These are phyloP conservation scores for Ceratocystis albifundus DNA, from an alignment of 2,329 filamentous ascomycete genomes.

Conservation along the genomic window DNA sequence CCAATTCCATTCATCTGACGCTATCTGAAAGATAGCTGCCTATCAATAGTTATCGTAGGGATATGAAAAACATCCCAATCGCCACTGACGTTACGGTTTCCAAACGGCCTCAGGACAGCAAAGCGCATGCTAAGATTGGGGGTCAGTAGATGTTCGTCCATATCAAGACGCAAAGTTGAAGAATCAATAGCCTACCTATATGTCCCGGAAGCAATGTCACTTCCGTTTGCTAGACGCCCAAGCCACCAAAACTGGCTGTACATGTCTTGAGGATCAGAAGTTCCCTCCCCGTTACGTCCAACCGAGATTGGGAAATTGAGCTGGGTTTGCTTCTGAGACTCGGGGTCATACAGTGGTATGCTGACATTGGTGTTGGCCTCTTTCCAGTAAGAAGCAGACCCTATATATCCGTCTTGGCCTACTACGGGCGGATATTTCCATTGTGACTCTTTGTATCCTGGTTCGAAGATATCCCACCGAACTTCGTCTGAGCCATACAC, in stretches of 20 bases:
- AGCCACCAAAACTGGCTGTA: constrained; percentile 27
- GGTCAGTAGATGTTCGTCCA: neutral
- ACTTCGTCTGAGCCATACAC: constrained; percentile 31
- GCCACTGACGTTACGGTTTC: constrained; percentile 23
- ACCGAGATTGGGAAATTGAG: constrained; percentile 25
- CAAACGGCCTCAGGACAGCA: constrained; percentile 27
- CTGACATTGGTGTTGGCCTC: constrained; percentile 22
- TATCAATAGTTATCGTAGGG: constrained; percentile 11
- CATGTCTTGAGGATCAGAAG: constrained; percentile 1
- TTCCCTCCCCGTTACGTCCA: constrained; percentile 23
- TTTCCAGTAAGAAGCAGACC: constrained; percentile 29
- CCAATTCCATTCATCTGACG: too few relatives aligned
- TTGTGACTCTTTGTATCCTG: constrained; percentile 30
- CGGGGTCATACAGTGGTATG: constrained; percentile 24
- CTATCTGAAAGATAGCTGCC: neutral
- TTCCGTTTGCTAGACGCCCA: constrained; percentile 27
- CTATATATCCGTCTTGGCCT: constrained; percentile 34
- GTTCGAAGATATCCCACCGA: constrained; percentile 34
- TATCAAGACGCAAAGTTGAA: neutral
- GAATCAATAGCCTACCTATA: constrained; percentile 23
- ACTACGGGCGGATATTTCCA: constrained; percentile 35
- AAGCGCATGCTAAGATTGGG: constrained; percentile 24
- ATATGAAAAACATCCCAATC: constrained; percentile 26
- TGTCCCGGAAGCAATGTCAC: constrained; percentile 27
- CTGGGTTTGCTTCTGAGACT: constrained; percentile 26